These are phyloP conservation scores for Lasiosphaeria miniovina DNA, from an alignment of 495 filamentous ascomycete species.

Conservation along the genomic window DNA sequence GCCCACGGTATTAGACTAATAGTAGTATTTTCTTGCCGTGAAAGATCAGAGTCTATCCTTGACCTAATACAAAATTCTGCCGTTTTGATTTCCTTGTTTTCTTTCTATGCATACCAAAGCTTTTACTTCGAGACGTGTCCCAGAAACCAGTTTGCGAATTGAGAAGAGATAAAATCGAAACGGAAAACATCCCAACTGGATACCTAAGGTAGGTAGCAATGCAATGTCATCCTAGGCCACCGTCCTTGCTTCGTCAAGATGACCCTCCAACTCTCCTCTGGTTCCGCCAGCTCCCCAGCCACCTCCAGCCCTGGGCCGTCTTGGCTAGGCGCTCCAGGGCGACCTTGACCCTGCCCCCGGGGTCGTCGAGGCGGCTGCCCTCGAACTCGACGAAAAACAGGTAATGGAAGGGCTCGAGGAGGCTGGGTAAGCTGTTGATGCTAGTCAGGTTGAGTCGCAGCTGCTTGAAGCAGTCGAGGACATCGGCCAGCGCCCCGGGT, in stretches of 20 bases:
- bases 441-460: constrained; percentile 79
- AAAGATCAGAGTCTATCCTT: no score
- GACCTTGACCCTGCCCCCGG: constrained; percentile 48
- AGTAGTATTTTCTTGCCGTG: no score
- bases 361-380: constrained; percentile 49
- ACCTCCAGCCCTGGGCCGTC: constrained; percentile 46
- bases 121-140: no score
- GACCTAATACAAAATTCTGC: no score
- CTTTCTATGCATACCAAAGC: no score
- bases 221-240: neutral
- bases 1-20: no score
- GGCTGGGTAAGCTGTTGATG: constrained; percentile 82
- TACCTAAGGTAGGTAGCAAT: neutral
- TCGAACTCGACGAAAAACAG: constrained; percentile 92
- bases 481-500: constrained; percentile 78
- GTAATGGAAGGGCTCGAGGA: constrained; percentile 78
- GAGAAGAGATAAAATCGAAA: neutral
- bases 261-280: constrained; percentile 21
- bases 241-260: neutral
- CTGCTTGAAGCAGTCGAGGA: constrained; percentile 71
- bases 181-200: neutral
- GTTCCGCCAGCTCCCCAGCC: constrained; percentile 55
- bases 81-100: no score
- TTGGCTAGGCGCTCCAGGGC: constrained; percentile 43
- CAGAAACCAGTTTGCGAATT: neutral